Evolutionary conservation across 2,329 filamentous ascomycete species (phyloP).

Genomic region (Cryphonectria nitschkei): DNA sequence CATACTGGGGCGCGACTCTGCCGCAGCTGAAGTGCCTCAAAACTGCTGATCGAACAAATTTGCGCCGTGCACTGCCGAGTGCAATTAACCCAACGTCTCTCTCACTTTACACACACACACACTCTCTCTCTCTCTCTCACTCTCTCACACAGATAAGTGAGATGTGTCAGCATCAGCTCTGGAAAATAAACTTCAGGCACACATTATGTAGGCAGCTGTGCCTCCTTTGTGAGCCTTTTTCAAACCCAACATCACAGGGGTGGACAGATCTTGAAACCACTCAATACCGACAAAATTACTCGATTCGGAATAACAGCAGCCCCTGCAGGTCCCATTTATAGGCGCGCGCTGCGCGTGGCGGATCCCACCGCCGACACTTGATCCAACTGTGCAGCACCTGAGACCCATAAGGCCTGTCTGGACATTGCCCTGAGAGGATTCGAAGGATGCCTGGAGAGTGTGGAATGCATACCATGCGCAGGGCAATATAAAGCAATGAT

Average conservation of each 20-base stretch:
- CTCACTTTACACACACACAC: too few species aligned
- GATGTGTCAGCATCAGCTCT: neutral
- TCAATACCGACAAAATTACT: neutral
- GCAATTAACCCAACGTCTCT: neutral
- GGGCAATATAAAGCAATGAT: neutral
- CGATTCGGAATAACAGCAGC: neutral
- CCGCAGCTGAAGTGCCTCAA: neutral
- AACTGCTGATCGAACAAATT: neutral
- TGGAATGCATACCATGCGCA: neutral
- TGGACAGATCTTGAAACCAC: slow-evolving; percentile 2
- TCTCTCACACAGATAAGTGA: neutral
- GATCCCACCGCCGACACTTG: neutral
- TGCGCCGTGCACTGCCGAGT: neutral
- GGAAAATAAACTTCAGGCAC: neutral
- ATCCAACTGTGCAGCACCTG: neutral
- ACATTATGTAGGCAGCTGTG: neutral
- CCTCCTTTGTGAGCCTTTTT: neutral
- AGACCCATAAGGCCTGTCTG: neutral
- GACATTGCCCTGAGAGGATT: neutral
- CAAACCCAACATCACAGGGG: neutral
- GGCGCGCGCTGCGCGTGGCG: neutral
- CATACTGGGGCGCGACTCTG: neutral
- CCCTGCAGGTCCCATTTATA: slow-evolving; percentile 1
- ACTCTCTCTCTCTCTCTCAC: too few species aligned
- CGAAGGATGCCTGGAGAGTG: neutral